Percentiles rank a stretch among this genome's conserved stretches.
Conservation (phyloP, 805 yeast genomes). For the Lachancea kluyveri region DNA sequence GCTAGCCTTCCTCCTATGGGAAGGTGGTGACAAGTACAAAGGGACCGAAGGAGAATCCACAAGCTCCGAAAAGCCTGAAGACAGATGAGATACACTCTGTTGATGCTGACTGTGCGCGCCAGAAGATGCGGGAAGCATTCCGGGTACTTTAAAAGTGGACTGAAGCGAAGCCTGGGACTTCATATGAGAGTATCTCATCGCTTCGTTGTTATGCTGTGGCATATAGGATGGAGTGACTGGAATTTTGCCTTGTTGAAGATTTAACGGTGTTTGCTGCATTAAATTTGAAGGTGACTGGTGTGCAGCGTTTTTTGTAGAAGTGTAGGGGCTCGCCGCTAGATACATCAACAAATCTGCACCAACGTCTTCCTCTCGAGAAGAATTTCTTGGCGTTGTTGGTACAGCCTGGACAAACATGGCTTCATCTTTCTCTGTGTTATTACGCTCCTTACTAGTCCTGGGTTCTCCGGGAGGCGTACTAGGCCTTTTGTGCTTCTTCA, state of each 20-base stretch:
- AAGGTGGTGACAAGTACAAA: conserved; percentile 8
- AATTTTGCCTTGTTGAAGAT: conserved; percentile 8
- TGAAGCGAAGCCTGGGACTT: conserved; percentile 25
- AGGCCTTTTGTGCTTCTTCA: conserved; percentile 8
- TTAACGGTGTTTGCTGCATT: conserved; percentile 6
- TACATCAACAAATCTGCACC: conserved; percentile 33
- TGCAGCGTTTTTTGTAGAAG: conserved; percentile 5
- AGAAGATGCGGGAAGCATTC: conserved; percentile 5
- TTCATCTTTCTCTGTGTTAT: conserved; percentile 1
- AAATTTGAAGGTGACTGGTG: background rate
- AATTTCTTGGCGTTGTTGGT: conserved; percentile 12
- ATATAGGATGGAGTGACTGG: conserved; percentile 26
- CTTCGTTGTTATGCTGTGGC: conserved; percentile 5
- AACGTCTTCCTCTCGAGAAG: conserved; percentile 18
- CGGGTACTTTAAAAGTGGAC: conserved; percentile 26
- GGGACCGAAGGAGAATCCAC: conserved; percentile 24
- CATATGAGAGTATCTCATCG: conserved; percentile 23
- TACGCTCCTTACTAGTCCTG: conserved; percentile 3
- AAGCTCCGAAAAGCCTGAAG: conserved; percentile 18
- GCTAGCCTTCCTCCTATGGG: conserved; percentile 5
- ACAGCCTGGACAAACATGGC: conserved; percentile 13
- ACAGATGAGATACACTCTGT: conserved; percentile 5
- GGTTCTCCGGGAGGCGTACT: conserved; percentile 10
- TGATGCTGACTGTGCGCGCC: background rate
- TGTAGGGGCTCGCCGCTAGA: conserved; percentile 32